phyloP scores from a whole-genome alignment of 176 grass and related monocot genomes.

The Juncus effusus region DNA sequence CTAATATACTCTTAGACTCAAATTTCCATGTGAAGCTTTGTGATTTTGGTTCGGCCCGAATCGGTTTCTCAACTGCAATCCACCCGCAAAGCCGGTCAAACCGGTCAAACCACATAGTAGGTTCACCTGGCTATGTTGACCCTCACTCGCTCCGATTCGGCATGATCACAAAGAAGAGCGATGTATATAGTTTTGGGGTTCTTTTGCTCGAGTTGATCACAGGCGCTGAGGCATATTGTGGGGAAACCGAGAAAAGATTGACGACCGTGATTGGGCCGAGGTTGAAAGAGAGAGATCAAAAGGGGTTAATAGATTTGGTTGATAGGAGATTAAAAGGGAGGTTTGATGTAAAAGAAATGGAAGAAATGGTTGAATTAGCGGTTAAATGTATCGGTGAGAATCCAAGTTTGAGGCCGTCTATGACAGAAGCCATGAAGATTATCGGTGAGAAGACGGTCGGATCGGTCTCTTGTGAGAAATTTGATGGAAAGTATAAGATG shows the following conservation, averaged over 20 bases:
- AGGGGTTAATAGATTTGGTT: conserved; percentile 15
- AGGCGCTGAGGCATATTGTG: conserved; percentile 53
- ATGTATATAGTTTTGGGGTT: conserved; percentile 95
- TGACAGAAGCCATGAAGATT: conserved; percentile 55
- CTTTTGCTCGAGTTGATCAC: conserved; percentile 83
- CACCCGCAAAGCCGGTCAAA: conserved; percentile 29
- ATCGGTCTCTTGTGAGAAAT: conserved; percentile 14
- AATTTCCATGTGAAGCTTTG: conserved; percentile 66
- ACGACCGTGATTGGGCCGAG: conserved; percentile 33
- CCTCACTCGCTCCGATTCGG: conserved; percentile 69
- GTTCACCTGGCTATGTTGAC: conserved; percentile 79
- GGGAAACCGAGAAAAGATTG: conserved; percentile 45
- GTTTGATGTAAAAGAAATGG: conserved; percentile 34
- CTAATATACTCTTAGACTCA: conserved; percentile 71
- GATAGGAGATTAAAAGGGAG: conserved; percentile 32
- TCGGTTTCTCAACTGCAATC: conserved; percentile 40
- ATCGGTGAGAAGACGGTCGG: conserved; percentile 43
- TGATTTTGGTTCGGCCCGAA: conserved; percentile 73
- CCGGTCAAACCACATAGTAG: conserved; percentile 42
- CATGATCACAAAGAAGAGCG: conserved; percentile 61
- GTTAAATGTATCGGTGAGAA: conserved; percentile 47
- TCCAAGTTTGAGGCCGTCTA: conserved; percentile 62
- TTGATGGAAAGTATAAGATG: conserved; percentile 5
- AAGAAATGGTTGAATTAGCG: conserved; percentile 41
- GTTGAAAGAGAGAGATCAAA: conserved; percentile 23